These are phyloP conservation scores for Penicillium atrosanguineum DNA, from an alignment of 495 filamentous ascomycete species.

Conservation along the genomic window DNA sequence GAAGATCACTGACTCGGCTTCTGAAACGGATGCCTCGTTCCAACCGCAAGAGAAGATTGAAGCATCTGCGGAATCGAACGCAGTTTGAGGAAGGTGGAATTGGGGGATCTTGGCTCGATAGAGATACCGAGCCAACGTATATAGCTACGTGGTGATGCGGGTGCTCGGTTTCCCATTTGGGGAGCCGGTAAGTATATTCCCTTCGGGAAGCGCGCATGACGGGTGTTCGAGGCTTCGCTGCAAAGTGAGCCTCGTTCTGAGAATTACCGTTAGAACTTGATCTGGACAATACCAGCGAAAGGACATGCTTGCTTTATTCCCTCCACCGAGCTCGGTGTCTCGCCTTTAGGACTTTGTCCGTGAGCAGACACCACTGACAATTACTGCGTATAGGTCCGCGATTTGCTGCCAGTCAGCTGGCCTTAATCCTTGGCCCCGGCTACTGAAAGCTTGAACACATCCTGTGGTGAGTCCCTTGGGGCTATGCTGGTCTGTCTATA, in stretches of 20 bases:
- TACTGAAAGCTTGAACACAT: not conserved
- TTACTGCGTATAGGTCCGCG: slow-evolving; percentile 11
- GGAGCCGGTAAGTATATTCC: slow-evolving; percentile 12
- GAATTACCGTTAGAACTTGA: slow-evolving; percentile 54
- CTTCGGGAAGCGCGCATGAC: slow-evolving; percentile 29
- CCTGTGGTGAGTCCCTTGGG: not conserved
- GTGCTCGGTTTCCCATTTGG: not conserved
- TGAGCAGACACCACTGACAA: slow-evolving; percentile 16
- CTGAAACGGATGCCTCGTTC: slow-evolving; percentile 9
- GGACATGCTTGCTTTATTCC: slow-evolving; percentile 41
- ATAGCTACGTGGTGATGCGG: not conserved
- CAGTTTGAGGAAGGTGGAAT: not conserved
- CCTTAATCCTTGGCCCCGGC: not conserved
- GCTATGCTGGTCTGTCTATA: not conserved
- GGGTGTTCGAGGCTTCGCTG: slow-evolving; percentile 37
- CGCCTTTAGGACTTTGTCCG: slow-evolving; percentile 4
- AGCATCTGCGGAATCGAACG: not conserved
- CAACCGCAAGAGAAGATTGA: not conserved
- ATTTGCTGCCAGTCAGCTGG: slow-evolving; percentile 14
- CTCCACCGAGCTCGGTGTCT: slow-evolving; percentile 10
- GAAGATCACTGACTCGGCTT: slow-evolving; percentile 16
- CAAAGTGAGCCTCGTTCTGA: slow-evolving; percentile 39
- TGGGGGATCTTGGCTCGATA: not conserved
- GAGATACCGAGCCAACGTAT: not conserved
- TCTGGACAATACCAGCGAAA: slow-evolving; percentile 56